These are phyloP conservation scores for Delphinella strobiligena DNA, from an alignment of 2,329 filamentous ascomycete genomes.

Conservation along the genomic window DNA sequence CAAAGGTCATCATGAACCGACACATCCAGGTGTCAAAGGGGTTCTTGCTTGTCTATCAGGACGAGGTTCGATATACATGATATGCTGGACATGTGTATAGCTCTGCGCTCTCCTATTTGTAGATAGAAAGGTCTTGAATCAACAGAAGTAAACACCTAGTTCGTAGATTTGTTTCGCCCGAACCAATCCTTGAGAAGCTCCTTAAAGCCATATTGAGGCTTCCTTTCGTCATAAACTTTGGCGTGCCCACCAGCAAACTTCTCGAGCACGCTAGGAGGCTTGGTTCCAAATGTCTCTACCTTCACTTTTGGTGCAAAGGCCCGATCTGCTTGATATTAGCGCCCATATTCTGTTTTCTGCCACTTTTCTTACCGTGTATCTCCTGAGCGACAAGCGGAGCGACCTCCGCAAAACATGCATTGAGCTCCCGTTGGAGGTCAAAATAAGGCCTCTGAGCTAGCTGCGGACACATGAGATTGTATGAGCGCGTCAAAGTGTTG, in stretches of 20 bases:
- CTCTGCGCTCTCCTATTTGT: no score
- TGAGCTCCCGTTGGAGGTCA: constrained; percentile 68
- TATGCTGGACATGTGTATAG: no score
- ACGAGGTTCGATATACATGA: no score
- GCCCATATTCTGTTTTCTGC: no score
- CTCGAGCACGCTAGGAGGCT: constrained; percentile 46
- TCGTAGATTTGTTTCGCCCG: constrained; percentile 6
- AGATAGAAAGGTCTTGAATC: no score
- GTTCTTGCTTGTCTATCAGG: no score
- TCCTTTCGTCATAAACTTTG: constrained; percentile 61
- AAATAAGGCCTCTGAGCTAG: constrained; percentile 91
- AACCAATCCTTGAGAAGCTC: constrained; percentile 83
- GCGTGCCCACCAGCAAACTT: constrained; percentile 45
- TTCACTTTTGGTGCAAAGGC: constrained; percentile 39
- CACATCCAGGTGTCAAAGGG: no score
- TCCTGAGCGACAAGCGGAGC: constrained; percentile 62
- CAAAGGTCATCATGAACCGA: no score
- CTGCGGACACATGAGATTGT: constrained; percentile 89
- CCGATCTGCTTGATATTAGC: no score
- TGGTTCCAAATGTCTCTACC: constrained; percentile 29
- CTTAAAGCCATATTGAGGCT: constrained; percentile 70
- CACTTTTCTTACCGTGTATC: constrained; percentile 50
- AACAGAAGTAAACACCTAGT: no score
- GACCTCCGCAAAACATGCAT: constrained; percentile 71
- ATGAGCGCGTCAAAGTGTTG: constrained; percentile 70